phyloP scores from a whole-genome alignment of 2,329 filamentous ascomycete genomes.

The Pestalotiopsis sp. region DNA sequence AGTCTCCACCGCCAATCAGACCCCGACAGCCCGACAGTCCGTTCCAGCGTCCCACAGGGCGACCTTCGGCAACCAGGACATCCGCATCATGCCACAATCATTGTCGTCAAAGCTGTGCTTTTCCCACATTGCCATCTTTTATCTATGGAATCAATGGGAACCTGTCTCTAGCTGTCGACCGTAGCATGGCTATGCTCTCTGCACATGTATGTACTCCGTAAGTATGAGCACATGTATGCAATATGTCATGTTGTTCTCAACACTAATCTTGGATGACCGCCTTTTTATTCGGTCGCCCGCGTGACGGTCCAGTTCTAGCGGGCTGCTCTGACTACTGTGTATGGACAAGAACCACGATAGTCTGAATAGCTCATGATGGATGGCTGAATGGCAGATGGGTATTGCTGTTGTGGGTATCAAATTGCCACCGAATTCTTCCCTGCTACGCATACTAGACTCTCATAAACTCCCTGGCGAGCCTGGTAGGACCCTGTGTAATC shows the following conservation, averaged over 20 bases:
- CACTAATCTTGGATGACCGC: no score
- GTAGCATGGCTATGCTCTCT: no score
- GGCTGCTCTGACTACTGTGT: neutral
- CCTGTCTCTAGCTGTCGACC: no score
- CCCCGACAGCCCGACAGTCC: neutral
- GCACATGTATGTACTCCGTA: no score
- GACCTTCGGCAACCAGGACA: neutral
- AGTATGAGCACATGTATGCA: no score
- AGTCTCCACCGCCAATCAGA: neutral
- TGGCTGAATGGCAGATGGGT: neutral
- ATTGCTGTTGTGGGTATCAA: neutral
- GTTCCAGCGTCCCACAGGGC: neutral
- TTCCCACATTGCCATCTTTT: no score
- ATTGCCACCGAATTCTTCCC: neutral
- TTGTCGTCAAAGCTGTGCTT: neutral
- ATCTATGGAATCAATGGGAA: no score
- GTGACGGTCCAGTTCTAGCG: no score
- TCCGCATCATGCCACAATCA: neutral
- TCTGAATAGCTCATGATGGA: neutral
- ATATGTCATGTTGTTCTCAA: no score
- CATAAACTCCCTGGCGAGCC: neutral
- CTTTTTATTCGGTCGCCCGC: no score
- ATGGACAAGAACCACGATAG: neutral
- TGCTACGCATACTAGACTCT: neutral
- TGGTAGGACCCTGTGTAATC: neutral